Conservation (phyloP, 225 moss, liverwort and hornwort genomes). For the Marchantia paleacea region DNA sequence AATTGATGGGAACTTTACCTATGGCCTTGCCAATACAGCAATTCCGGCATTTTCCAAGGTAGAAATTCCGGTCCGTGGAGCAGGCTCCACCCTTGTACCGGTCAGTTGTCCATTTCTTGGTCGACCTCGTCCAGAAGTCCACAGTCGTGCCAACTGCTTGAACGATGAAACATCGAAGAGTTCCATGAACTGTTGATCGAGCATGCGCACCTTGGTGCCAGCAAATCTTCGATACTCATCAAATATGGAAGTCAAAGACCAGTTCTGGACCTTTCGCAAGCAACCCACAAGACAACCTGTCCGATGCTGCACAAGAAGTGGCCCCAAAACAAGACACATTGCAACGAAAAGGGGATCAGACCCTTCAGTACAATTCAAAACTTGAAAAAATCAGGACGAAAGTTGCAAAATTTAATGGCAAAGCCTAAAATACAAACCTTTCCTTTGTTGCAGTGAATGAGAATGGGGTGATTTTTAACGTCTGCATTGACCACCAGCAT, state of each 20-base stretch:
- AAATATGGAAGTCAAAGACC: conserved; percentile 94
- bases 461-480: conserved; percentile 89
- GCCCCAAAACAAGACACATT: conserved; percentile 17
- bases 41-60: conserved; percentile 24
- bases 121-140: conserved; percentile 62
- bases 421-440: conserved; percentile 62
- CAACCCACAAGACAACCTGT: conserved; percentile 98
- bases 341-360: neutral
- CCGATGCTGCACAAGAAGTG: conserved; percentile 58
- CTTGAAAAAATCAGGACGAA: neutral
- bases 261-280: conserved; percentile 94
- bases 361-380: neutral
- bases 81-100: conserved; percentile 19
- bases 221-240: conserved; percentile 98
- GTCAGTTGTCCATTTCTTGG: conserved; percentile 49
- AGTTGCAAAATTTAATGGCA: neutral
- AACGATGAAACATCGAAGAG: conserved; percentile 87
- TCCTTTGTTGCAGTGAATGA: conserved; percentile 99
- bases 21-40: conserved; percentile 27
- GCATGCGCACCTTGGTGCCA: conserved; percentile 93
- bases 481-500: conserved; percentile 50
- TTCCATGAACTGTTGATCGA: conserved; percentile 98
- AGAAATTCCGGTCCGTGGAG: conserved; percentile 6
- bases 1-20: neutral
- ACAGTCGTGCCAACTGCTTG: conserved; percentile 74